Base-by-base conservation (phyloP, 2,329 filamentous ascomycete species). In the Aspergillus novoparasiticus region DNA sequence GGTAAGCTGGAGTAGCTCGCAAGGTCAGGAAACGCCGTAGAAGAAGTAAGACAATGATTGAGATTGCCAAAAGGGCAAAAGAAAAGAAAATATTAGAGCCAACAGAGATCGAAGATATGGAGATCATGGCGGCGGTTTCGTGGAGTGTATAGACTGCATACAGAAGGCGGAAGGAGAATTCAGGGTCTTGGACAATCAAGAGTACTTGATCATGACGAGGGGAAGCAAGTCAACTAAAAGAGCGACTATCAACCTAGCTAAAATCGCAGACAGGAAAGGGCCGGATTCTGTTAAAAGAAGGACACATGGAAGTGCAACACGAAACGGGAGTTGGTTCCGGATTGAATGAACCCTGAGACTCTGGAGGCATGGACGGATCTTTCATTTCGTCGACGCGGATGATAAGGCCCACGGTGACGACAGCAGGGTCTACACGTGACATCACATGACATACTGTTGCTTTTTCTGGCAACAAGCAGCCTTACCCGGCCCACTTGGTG, bases 11-110 rank as follows among this genome's bases (percentile, higher is more conserved):
- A 1, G 95, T 98, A 8, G 90, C 89, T 69, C 95, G 93, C 39
- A 99, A 85, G 3, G 94, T 94, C 11, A 99, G 87, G 79, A 94
- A 99, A 81, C 93, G 89, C 73, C 95, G 90, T 63, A 97, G 84
- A 66, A 98, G 89, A 26, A 97, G 84, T 50, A 99, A 86, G 64
- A 95, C 93, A 64, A 90, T 82, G 65, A 90, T 76, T 68, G 90
- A 93, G 69, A 97, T 91, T 68, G 87, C 76, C 69, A 94, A 80
- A 45, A 97, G 85, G 64, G 93, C 87, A 71, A 92, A 72, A 69
- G 88, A 77, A 68, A 92, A 87, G 79, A 97, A 96, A 73, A 94
- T 83, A 74, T 89, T 87, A 59, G 94, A 97, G 78, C 90, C 89
- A 58, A 93, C 86, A 39, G 92, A 88, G 51, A 80, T 73, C 58